Percentiles rank a stretch among this genome's conserved stretches.
Evolutionary conservation across 2,329 filamentous ascomycete genomes (phyloP).

Genomic region (Aspergillus clavatus): DNA sequence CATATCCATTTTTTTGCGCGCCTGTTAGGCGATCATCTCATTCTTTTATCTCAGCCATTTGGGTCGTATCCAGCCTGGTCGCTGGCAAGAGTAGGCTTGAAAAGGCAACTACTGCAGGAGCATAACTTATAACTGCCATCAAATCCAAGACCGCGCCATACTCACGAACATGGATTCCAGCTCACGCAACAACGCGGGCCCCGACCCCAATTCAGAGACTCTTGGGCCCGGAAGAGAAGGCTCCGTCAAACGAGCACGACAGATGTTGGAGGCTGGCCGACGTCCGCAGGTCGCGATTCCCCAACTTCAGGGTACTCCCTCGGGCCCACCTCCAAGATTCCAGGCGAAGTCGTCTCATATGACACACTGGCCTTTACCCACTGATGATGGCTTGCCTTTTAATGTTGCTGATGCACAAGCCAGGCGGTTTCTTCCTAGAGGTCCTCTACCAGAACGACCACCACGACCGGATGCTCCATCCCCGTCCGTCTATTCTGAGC

Average conservation of each 20-base stretch:
- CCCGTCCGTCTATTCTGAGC: slow-evolving; percentile 33
- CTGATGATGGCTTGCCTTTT: slow-evolving; percentile 23
- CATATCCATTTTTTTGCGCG: not conserved
- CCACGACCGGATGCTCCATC: slow-evolving; percentile 38
- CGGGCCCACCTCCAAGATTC: slow-evolving; percentile 11
- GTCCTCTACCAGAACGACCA: slow-evolving; percentile 40
- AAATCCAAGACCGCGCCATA: not conserved
- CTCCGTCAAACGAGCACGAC: slow-evolving; percentile 33
- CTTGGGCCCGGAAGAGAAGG: slow-evolving; percentile 22
- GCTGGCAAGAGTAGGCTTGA: not conserved
- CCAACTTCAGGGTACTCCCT: slow-evolving; percentile 10
- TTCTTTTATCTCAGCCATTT: not conserved
- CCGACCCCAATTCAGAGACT: slow-evolving; percentile 7
- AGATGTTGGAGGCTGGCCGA: slow-evolving; percentile 30
- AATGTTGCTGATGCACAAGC: slow-evolving; percentile 24
- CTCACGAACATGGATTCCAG: not conserved
- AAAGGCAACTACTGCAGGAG: not conserved
- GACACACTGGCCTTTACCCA: slow-evolving; percentile 46
- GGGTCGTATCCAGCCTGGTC: slow-evolving; percentile 3
- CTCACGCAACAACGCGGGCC: slow-evolving; percentile 6
- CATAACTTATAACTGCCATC: not conserved
- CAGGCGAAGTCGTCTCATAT: slow-evolving; percentile 28
- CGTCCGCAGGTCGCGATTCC: slow-evolving; percentile 17
- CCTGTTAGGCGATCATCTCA: not conserved
- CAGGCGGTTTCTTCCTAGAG: slow-evolving; percentile 25